phyloP scores from a whole-genome alignment of 2,329 filamentous ascomycete genomes.

The Daldinia sp. region DNA sequence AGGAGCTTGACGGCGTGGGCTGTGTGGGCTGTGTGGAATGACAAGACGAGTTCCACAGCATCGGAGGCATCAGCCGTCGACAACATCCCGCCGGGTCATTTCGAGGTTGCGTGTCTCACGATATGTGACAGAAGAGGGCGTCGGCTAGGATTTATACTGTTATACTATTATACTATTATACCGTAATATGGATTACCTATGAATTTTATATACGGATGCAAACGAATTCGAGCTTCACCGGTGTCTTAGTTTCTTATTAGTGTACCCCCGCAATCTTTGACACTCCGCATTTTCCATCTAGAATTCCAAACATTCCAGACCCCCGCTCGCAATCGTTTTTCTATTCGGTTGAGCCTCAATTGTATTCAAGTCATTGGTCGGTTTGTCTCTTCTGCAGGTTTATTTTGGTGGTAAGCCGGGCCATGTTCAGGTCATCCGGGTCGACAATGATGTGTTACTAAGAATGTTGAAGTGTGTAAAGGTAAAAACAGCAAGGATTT shows the following conservation, averaged over 20 bases:
- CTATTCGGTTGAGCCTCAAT: constrained; percentile 40
- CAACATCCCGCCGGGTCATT: constrained; percentile 42
- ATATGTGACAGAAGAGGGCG: neutral
- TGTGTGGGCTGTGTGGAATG: constrained; percentile 34
- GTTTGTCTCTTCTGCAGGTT: constrained; percentile 20
- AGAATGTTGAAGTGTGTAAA: constrained; percentile 9
- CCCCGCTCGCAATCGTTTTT: constrained; percentile 20
- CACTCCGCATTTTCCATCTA: constrained; percentile 28
- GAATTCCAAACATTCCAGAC: constrained; percentile 11
- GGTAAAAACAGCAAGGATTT: constrained; percentile 28
- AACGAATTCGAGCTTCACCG: constrained; percentile 21
- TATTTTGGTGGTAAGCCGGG: constrained; percentile 28
- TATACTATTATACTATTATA: no score
- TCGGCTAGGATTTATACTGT: constrained; percentile 7
- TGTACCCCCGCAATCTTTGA: constrained; percentile 36
- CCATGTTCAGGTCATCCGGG: constrained; percentile 21
- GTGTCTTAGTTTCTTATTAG: constrained; percentile 2
- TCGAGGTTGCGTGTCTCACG: constrained; percentile 25
- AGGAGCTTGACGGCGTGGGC: neutral
- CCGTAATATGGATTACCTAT: no score
- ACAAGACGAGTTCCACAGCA: constrained; percentile 31
- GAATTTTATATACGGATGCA: constrained; percentile 36
- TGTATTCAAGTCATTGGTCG: constrained; percentile 31
- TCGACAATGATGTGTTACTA: constrained; percentile 13
- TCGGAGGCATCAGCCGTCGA: constrained; percentile 35